Evolutionary conservation across 768 basidiomycete species (phyloP), one percentile per base, ranked within the genome.

Genomic region (Coprinopsis marcescibilis): DNA sequence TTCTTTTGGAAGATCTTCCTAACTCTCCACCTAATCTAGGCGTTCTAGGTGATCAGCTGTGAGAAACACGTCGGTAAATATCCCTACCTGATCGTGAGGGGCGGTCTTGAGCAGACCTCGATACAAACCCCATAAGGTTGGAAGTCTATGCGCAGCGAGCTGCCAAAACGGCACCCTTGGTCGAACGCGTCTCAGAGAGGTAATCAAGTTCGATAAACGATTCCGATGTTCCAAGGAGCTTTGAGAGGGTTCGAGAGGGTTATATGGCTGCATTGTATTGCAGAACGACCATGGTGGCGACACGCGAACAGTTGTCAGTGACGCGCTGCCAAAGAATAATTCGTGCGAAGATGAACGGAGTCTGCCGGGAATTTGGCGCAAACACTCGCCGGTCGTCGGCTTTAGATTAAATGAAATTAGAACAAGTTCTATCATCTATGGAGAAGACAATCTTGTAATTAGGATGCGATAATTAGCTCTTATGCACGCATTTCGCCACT

Each of bases 61-160:
- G 23, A 27, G 20, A 4, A 10, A 8, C 17, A 7, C 2, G 14
- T 33, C 2, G n/a, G 25, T 21, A n/a, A 14, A 23, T 1, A 35
- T 32, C 1, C 77, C 45, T 54, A 87, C 85, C 57, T 77, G 68
- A 21, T 75, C 71, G 12, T 71, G 71, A 1, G 78, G 76, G 4
- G 85, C 72, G 32, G 72, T 56, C 23, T 71, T 65, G 39, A 88
- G 62, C 12, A 94, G 70, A 3, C 79, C 78, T 17, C 89, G 75
- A 60, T 92, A 94, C 3, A 93, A 65, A 0, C 70, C 62, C 85
- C 87, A 89, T 55, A 85, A 61, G 0, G 88, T 90, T 2, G 91
- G 89, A 21, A 82, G 63, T 17, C 83, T 76, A 60, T 94, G 91
- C 0, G 81, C 82, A 0, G 72, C 68, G 21, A 90, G 80, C 40